These are phyloP conservation scores for Mycosphaerella sp. DNA, from an alignment of 2,329 filamentous ascomycete species.

Conservation along the genomic window DNA sequence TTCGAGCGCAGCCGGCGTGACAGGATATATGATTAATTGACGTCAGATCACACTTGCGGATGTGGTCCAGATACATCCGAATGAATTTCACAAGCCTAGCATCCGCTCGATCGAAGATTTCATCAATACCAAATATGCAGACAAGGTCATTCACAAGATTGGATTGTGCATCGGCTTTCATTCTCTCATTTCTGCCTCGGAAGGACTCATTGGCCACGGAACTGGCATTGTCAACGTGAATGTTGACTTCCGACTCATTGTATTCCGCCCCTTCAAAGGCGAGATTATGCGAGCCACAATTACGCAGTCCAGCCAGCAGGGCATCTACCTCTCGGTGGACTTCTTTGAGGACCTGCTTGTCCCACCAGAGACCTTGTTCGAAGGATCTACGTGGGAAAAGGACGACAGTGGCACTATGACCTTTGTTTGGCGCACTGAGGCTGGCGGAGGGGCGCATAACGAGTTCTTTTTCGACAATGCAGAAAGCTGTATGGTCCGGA, in stretches of 20 bases:
- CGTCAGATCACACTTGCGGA: constrained; percentile 86
- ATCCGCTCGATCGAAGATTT: constrained; percentile 87
- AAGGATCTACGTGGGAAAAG: constrained; percentile 47
- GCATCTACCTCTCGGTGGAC: constrained; percentile 59
- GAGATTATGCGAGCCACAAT: constrained; percentile 87
- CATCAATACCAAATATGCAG: constrained; percentile 94
- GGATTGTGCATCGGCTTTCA: constrained; percentile 92
- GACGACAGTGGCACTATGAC: constrained; percentile 46
- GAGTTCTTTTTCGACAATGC: constrained; percentile 83
- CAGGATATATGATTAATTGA: neutral
- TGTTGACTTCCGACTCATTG: constrained; percentile 86
- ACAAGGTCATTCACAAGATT: constrained; percentile 90
- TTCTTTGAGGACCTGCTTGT: constrained; percentile 94
- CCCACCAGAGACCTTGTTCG: constrained; percentile 63
- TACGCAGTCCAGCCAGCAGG: constrained; percentile 67
- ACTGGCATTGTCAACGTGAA: constrained; percentile 92
- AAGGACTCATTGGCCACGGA: constrained; percentile 89
- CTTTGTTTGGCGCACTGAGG: constrained; percentile 71
- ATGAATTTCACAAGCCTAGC: constrained; percentile 80
- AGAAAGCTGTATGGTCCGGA: constrained; percentile 79
- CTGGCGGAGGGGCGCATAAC: constrained; percentile 46
- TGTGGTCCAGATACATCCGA: constrained; percentile 83
- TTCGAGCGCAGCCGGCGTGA: neutral
- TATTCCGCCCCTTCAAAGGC: constrained; percentile 93
- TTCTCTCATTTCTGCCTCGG: constrained; percentile 81